phyloP scores from a whole-genome alignment of 1,139 yeast genomes.

The Debaryomyces sp. region DNA sequence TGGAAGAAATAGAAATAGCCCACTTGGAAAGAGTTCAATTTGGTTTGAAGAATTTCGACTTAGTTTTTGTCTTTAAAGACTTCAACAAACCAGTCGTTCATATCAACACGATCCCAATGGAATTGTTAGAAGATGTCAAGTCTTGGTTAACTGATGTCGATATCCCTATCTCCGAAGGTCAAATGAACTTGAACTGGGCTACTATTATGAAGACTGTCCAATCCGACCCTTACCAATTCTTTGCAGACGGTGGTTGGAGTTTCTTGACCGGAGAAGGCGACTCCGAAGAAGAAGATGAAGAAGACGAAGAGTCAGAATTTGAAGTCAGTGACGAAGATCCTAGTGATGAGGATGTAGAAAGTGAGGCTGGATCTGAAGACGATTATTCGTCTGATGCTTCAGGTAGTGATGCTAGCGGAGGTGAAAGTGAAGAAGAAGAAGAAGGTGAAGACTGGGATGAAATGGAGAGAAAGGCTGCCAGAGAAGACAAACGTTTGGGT shows the following conservation, averaged over 20 bases:
- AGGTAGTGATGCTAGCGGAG: slow-evolving; percentile 43
- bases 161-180: slow-evolving; percentile 92
- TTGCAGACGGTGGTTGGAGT: slow-evolving; percentile 94
- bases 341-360: slow-evolving; percentile 69
- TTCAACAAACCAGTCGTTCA: slow-evolving; percentile 86
- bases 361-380: slow-evolving; percentile 57
- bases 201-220: slow-evolving; percentile 93
- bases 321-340: slow-evolving; percentile 70
- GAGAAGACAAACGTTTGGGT: slow-evolving; percentile 40
- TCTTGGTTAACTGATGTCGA: slow-evolving; percentile 97
- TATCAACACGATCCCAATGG: slow-evolving; percentile 93
- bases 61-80: slow-evolving; percentile 94
- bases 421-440: slow-evolving; percentile 38
- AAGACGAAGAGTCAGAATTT: slow-evolving; percentile 61
- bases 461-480: slow-evolving; percentile 68
- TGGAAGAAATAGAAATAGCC: slow-evolving; percentile 91
- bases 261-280: slow-evolving; percentile 78
- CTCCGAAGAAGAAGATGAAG: slow-evolving; percentile 64
- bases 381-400: slow-evolving; percentile 44
- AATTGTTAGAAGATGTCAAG: slow-evolving; percentile 86
- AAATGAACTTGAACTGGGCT: slow-evolving; percentile 94
- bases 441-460: slow-evolving; percentile 80
- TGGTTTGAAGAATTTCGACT: slow-evolving; percentile 93
- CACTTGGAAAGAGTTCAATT: slow-evolving; percentile 97
- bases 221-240: slow-evolving; percentile 93